A percentile compares a stretch with the other conserved stretches of the same genome.
Evolutionary conservation across 1,284 basidiomycete genomes (phyloP).

Genomic region (Austroboletus novae-zelandiae): DNA sequence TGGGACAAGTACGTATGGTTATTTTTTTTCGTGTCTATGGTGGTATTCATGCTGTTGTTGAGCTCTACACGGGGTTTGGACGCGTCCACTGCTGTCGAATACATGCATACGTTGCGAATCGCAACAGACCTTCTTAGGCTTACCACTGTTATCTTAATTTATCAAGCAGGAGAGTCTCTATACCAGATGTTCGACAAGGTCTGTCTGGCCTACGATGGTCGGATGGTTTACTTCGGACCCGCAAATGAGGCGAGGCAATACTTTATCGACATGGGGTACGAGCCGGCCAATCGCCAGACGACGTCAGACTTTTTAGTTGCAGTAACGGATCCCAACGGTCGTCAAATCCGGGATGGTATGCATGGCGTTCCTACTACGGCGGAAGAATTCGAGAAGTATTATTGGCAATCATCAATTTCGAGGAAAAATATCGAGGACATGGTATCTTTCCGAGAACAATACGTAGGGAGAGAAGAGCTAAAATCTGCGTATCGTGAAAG

Average conservation of each 20-base stretch:
- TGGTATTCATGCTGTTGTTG: background rate
- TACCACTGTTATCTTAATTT: conserved; percentile 65
- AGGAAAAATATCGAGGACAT: conserved; percentile 36
- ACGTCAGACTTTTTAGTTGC: conserved; percentile 67
- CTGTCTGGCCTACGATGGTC: conserved; percentile 65
- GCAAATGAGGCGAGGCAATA: conserved; percentile 57
- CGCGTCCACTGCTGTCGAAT: conserved; percentile 67
- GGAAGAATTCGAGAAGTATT: conserved; percentile 53
- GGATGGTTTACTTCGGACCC: conserved; percentile 71
- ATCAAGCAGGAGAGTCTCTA: conserved; percentile 62
- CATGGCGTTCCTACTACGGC: conserved; percentile 57
- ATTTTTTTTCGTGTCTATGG: background rate
- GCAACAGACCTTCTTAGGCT: conserved; percentile 54
- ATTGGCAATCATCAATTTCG: conserved; percentile 29
- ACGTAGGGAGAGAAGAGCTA: conserved; percentile 37
- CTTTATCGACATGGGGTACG: conserved; percentile 70
- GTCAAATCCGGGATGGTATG: conserved; percentile 48
- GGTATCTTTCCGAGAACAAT: conserved; percentile 33
- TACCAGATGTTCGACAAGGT: conserved; percentile 68
- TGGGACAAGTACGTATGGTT: conserved; percentile 50
- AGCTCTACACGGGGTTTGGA: conserved; percentile 73
- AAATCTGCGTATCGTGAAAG: conserved; percentile 46
- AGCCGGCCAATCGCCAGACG: conserved; percentile 56
- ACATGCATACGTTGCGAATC: conserved; percentile 57
- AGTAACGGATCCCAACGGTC: conserved; percentile 62